Percentiles rank a stretch among this genome's conserved stretches.
Evolutionary conservation across 139 green algal species (phyloP).

Genomic region (Edaphochlamys debaryana): DNA sequence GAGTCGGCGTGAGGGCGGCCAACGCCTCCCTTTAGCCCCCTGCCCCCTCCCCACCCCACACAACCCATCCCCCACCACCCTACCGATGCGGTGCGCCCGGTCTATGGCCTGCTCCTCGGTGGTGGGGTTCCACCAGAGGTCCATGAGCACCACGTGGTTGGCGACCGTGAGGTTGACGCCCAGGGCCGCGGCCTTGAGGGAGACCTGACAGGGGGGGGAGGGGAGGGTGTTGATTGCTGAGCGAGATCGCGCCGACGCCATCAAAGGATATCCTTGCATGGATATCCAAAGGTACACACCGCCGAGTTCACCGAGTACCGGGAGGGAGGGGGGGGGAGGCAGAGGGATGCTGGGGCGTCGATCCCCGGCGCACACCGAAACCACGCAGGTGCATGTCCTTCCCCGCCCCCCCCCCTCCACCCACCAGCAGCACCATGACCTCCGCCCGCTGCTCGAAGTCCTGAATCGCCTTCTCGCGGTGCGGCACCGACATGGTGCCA

Average conservation of each 20-base stretch:
- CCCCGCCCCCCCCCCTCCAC: not conserved
- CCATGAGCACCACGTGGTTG: slow-evolving; percentile 90
- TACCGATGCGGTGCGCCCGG: slow-evolving; percentile 90
- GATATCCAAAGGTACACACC: too few species aligned
- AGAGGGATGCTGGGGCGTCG: too few species aligned
- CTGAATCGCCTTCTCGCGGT: slow-evolving; percentile 75
- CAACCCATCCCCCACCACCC: not conserved
- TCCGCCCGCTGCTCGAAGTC: slow-evolving; percentile 76
- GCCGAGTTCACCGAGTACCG: too few species aligned
- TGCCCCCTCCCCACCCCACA: slow-evolving; percentile 4
- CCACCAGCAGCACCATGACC: slow-evolving; percentile 66
- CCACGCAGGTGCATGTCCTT: too few species aligned
- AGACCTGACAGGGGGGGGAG: slow-evolving; percentile 39
- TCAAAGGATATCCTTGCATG: too few species aligned
- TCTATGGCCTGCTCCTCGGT: slow-evolving; percentile 91
- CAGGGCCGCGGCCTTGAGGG: slow-evolving; percentile 71
- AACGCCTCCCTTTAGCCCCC: not conserved
- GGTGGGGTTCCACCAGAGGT: slow-evolving; percentile 87
- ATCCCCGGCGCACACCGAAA: not conserved
- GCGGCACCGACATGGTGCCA: slow-evolving; percentile 80
- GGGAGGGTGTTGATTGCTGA: too few species aligned
- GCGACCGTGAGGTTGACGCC: slow-evolving; percentile 92
- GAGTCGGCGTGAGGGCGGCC: too few species aligned
- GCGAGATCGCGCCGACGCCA: too few species aligned
- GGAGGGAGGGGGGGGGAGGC: too few species aligned